These are phyloP conservation scores for Gnetum montanum DNA, from an alignment of 75 land plant genomes.

Conservation along the genomic window DNA sequence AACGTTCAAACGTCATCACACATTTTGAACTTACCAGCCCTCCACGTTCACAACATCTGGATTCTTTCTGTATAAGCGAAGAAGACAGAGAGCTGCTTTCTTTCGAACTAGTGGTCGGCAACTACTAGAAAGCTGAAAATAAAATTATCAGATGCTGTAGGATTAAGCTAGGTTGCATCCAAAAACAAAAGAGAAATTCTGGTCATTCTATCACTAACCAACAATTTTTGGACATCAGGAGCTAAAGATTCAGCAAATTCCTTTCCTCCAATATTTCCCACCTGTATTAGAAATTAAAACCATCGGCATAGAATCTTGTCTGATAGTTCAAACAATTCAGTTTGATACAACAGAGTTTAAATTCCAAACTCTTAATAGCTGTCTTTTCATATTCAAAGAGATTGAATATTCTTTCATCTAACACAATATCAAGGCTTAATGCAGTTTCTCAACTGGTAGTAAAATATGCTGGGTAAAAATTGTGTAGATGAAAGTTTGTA, in stretches of 20 bases:
- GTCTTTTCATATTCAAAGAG: too few species aligned
- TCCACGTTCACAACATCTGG: constrained; percentile 99
- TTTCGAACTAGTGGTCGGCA: constrained; percentile 95
- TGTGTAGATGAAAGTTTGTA: too few species aligned
- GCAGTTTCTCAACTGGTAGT: too few species aligned
- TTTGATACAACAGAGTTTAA: too few species aligned
- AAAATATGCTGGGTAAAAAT: too few species aligned
- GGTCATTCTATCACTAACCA: constrained; percentile 78
- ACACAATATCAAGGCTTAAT: too few species aligned
- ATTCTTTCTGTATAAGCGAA: constrained; percentile 87
- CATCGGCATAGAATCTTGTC: too few species aligned
- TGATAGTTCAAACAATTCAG: too few species aligned
- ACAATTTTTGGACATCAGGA: constrained; percentile 94
- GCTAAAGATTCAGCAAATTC: constrained; percentile 97
- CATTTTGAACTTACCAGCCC: constrained; percentile 68
- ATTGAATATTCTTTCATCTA: too few species aligned
- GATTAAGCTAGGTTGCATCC: background rate
- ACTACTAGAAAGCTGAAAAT: constrained; percentile 75
- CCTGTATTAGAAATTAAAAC: constrained; percentile 55
- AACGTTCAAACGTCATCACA: background rate
- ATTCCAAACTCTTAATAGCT: too few species aligned
- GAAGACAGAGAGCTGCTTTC: constrained; percentile 93
- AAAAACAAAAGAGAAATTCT: too few species aligned
- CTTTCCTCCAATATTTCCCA: constrained; percentile 97
- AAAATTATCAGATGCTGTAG: background rate